Base-by-base conservation (phyloP, 371 early-diverging fungal species). In the Sporodiniella umbellata region DNA sequence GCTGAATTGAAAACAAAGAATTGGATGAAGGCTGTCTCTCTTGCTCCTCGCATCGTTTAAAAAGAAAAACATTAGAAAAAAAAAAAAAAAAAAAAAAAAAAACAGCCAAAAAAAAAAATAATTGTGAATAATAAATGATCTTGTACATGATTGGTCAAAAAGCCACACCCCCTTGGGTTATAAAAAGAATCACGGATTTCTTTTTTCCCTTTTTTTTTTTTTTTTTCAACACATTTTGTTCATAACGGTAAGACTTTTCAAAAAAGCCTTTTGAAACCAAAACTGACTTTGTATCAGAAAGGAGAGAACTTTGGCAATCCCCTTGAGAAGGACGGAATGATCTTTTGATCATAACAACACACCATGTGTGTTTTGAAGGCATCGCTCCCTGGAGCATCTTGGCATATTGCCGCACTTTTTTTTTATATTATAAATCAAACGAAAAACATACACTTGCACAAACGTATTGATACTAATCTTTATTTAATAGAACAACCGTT, bases 1-100 rank as follows among this genome's bases (percentile, higher is more conserved):
- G 85, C 84, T 17, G 98, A 98, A 70, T 74, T 93, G 51, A 78
- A 92, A 57, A 87, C 89, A 76, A 96, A 94, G 84, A 84, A 92
- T 55, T 96, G 95, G 95, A 86, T 91, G 66, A 96, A 96, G 81
- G 86, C 95, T 35, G 85, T 90, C 24, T 87, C 93, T 48, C 82
- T 98, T 66, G 98, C 96, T 8, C 95, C 95, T 48, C 88, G 88
- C 71, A 89, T 96, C 54, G 80, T 96, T 42, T 98, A 40, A 83
- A 82, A 18, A 24, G 28, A 5, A 38, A 30, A 14, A 25, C 17
- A 28, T 28, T 28, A 28, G 30, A 28, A 5, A 38, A 10, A 8
- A 25, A 43, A 4, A 26, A 43, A 43, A 15, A 14, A 15, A 43
- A 14, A 43, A 23, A 21, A 42, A 17, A 37, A 17, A 37, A 37